Base-by-base conservation (phyloP, 768 basidiomycete species). In the Pisolithus orientalis region DNA sequence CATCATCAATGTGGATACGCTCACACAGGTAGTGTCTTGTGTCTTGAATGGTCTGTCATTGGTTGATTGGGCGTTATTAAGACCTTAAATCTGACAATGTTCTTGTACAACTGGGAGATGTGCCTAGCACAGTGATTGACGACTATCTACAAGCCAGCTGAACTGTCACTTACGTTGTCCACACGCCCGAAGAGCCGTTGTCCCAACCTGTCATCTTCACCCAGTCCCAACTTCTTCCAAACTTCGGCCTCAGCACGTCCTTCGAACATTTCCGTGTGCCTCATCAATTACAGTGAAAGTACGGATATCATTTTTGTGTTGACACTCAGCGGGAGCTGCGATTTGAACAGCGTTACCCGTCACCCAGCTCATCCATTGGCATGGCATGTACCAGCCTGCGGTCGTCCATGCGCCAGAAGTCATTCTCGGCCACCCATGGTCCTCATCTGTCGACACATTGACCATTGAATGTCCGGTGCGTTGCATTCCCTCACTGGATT, bases 371-470 rank as follows among this genome's bases (percentile, higher is more conserved):
- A 25, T 14, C 13, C 16, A n/a, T 21, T n/a, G 38, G 9, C 5
- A 14, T 27, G 21, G 21, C 10, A 38, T 10, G 21, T 16, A 21
- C 47, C 62, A 60, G 53, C 53, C 62, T 6, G 21, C 31, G 29
- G 28, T 59, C 8, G 32, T 65, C 39, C 56, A 59, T 16, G 63
- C 63, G 1, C 64, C 66, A 7, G 66, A 67, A 50, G 55, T 67
- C 37, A 61, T 58, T 46, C 60, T 68, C 25, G 47, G 57, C 6
- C 53, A 53, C 34, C 46, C 51, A 5, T 57, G 63, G 63, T 46
- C 51, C 16, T 45, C 60, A 4, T 34, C 62, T 6, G 56, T 65
- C 34, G 63, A 67, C 39, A 65, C 66, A 29, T 67, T 62, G 66
- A 52, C 53, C 21, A 43, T 67, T 24, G 66, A 63, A 13, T 65